Evolutionary conservation across 768 basidiomycete genomes (phyloP).

Genomic region (Lactarius deliciosus): DNA sequence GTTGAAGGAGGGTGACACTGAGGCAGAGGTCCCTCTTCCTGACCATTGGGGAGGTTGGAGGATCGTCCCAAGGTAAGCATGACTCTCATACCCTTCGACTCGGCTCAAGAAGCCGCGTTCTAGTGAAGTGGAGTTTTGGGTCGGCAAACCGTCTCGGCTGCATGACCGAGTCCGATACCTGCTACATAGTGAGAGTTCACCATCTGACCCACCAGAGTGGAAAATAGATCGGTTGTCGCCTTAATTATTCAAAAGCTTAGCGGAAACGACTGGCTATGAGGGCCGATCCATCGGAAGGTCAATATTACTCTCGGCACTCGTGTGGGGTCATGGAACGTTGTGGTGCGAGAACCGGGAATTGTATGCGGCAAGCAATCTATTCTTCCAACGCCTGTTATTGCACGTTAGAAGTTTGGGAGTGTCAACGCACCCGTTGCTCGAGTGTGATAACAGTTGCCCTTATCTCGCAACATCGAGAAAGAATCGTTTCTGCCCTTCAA

Average conservation of each 20-base stretch:
- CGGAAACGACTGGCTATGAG: background rate
- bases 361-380: background rate
- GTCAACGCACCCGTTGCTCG: background rate
- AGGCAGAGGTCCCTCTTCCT: conserved; percentile 67
- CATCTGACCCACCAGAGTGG: conserved; percentile 61
- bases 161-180: conserved; percentile 87
- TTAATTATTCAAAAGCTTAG: background rate
- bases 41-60: conserved; percentile 98
- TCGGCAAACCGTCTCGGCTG: conserved; percentile 90
- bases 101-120: conserved; percentile 8
- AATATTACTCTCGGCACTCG: background rate
- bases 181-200: conserved; percentile 57
- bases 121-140: conserved; percentile 97
- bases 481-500: background rate
- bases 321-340: background rate
- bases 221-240: conserved; percentile 78
- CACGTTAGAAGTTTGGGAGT: background rate
- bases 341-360: background rate
- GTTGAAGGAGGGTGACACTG: conserved; percentile 40
- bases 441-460: background rate
- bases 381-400: background rate
- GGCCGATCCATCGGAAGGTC: background rate
- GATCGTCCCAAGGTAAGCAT: conserved; percentile 77
- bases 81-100: conserved; percentile 6
- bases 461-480: background rate